Base-by-base conservation (phyloP, 2,329 filamentous ascomycete species). In the Colletotrichum melonis region DNA sequence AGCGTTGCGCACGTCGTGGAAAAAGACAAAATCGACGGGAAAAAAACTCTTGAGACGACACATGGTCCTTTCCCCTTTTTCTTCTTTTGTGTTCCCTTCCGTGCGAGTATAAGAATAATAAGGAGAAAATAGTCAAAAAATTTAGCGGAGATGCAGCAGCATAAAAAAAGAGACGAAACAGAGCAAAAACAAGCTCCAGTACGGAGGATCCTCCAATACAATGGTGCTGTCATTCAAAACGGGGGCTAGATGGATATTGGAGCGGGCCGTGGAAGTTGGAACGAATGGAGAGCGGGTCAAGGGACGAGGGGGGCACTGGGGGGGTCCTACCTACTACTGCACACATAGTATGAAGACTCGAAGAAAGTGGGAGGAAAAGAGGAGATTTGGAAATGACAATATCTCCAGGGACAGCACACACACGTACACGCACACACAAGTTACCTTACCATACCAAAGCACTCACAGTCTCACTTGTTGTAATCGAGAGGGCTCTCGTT, bases 221-320 rank as follows among this genome's bases (percentile, higher is more conserved):
- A 46, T 73, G 55, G 28, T 62, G 56, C 67, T 73, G 60, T 71
- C 56, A 52, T 73, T 42, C 67, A 66, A 73, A 66, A 66, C 67
- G 71, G 67, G 63, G 67, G 22, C 24, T 24, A 57, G 52, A 73
- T 71, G 60, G 70, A 66, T 42, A 71, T 42, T 57, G 56, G 71
- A 67, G 62, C 62, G 46, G 71, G 35, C 60, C 71, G 71, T 70
- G 60, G 32, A 35, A 35, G 32, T 35, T 35, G 32, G 67, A 55
- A 73, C 55, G 42, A 60, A 63, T 26, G 28, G 28, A 16, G 24
- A 69, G 57, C 69, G 69, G 69, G 55, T 69, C 70, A 55, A 69
- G 60, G 42, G 8, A 49, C 42, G 49, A 65, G 60, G 28, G 46
- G 30, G 38, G 46, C 7, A 35, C 22, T 14, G 16, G 54, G 22